Base-by-base conservation (phyloP, 352 stramenopile genomes). In the Pythium brachiatum region DNA sequence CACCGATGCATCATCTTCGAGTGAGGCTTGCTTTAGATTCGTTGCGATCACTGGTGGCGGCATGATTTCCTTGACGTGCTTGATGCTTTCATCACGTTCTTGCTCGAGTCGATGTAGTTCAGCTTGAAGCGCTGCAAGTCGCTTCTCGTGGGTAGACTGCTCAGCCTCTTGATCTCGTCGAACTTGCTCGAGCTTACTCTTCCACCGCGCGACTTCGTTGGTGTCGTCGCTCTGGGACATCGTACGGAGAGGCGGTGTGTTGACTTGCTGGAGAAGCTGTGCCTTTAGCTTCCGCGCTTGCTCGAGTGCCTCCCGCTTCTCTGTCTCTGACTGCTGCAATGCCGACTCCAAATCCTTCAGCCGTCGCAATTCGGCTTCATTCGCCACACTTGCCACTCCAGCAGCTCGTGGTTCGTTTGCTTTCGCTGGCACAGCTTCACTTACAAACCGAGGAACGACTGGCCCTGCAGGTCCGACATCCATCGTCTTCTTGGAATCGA, bases 11-110 rank as follows among this genome's bases (percentile, higher is more conserved):
- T 83, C 70, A 0, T 38, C 56, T 20, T 64, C 61, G 20, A 93
- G 75, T 1, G 57, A 29, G 2, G 79, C 84, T 41, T 88, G 72
- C 27, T 79, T 86, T 50, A 90, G 41, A 29, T 89, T 90, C 0
- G 65, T 60, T 6, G 46, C 50, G 27, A 55, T 27, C 4, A 70
- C 50, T 7, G 50, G 21, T 16, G 31, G 13, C 9, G 34, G 1
- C 8, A 26, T 23, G 2, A 23, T 23, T 5, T 13, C 12, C 18
- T 27, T 32, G 21, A 25, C 11, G 1, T 57, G 32, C n/a, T 53
- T 58, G 7, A 29, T 0, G 2, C 41, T 43, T n/a, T 69, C 27
- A 7, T 26, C 34, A n/a, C 50, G 23, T 3, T 52, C 46, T 51
- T 53, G 16, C 32, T 56, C 50, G 0, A 73, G 27, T 21, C 57